Conservation (phyloP, 805 yeast genomes). For the Metschnikowia lachancei region DNA sequence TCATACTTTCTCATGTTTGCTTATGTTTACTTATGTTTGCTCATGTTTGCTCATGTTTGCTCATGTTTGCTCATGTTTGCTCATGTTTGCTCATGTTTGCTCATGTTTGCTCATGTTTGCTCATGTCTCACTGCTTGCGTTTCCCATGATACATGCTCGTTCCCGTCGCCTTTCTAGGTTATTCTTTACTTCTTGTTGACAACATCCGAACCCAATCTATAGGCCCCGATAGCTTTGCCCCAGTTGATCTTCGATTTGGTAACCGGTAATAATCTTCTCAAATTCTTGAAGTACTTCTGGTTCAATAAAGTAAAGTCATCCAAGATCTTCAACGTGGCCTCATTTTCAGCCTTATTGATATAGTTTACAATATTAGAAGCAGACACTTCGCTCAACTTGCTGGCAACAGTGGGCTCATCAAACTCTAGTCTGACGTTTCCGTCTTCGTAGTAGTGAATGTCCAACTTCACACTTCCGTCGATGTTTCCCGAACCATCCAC, state of each 20-base stretch:
- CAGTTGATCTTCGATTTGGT: conserved; percentile 90
- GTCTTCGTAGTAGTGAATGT: conserved; percentile 92
- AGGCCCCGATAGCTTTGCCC: conserved; percentile 91
- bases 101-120: too few species aligned
- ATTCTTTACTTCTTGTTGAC: conserved; percentile 31
- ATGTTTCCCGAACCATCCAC: conserved; percentile 34
- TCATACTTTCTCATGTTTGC: not conserved
- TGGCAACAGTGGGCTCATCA: conserved; percentile 31
- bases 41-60: not conserved
- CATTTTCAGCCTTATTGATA: conserved; percentile 57
- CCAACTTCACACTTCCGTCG: conserved; percentile 58
- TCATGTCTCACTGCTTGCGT: not conserved
- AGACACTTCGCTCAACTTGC: conserved; percentile 21
- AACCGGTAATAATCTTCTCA: conserved; percentile 89
- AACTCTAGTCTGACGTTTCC: conserved; percentile 83
- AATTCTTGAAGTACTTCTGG: conserved; percentile 74
- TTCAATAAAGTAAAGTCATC: conserved; percentile 67
- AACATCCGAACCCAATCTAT: conserved; percentile 81
- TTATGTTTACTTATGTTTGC: too few species aligned
- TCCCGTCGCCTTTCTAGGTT: not conserved
- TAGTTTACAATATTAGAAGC: conserved; percentile 38
- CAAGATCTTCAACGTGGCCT: conserved; percentile 58
- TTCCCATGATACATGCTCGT: not conserved
- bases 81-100: not conserved
- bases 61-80: too few species aligned